Percentiles rank a stretch among this genome's conserved stretches.
Conservation (phyloP, 495 filamentous ascomycete species). For the Daldinia bambusicola region DNA sequence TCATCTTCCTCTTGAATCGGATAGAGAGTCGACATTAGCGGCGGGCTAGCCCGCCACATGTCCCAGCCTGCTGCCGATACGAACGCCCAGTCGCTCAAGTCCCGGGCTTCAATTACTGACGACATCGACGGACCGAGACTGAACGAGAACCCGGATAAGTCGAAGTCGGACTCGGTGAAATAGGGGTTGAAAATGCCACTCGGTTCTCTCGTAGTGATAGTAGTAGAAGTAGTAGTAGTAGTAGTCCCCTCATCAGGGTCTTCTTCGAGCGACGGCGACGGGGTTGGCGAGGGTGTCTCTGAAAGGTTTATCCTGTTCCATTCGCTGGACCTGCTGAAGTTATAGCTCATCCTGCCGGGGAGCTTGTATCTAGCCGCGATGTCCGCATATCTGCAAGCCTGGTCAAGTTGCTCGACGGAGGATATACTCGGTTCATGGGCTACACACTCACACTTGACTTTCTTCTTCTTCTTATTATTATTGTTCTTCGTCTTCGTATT, state of each 20-base stretch:
- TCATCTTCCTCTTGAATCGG: background rate
- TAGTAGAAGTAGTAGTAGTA: too few relatives aligned
- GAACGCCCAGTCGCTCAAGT: slow-evolving; percentile 21
- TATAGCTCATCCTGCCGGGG: slow-evolving; percentile 18
- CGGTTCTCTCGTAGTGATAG: background rate
- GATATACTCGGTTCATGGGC: slow-evolving; percentile 33
- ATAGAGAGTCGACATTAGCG: background rate
- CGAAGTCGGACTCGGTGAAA: slow-evolving; percentile 21
- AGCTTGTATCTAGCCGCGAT: slow-evolving; percentile 15
- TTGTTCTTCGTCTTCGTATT: slow-evolving; percentile 33
- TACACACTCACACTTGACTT: background rate
- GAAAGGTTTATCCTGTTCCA: slow-evolving; percentile 34
- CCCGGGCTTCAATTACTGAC: slow-evolving; percentile 26
- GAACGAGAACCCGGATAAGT: background rate
- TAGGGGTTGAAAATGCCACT: slow-evolving; percentile 5
- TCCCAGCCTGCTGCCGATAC: background rate
- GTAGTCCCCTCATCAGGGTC: too few relatives aligned
- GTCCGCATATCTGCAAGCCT: slow-evolving; percentile 25
- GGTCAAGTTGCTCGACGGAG: slow-evolving; percentile 28
- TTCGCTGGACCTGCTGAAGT: slow-evolving; percentile 32
- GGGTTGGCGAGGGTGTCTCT: slow-evolving; percentile 28
- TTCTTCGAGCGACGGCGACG: slow-evolving; percentile 30
- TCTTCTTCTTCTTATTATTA: slow-evolving; percentile 32
- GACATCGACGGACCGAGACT: background rate
- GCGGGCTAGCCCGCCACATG: background rate